A percentile compares a stretch with the other conserved stretches of the same genome.
Conservation (phyloP, 2,329 filamentous ascomycete genomes). For the Clonostachys sp. region DNA sequence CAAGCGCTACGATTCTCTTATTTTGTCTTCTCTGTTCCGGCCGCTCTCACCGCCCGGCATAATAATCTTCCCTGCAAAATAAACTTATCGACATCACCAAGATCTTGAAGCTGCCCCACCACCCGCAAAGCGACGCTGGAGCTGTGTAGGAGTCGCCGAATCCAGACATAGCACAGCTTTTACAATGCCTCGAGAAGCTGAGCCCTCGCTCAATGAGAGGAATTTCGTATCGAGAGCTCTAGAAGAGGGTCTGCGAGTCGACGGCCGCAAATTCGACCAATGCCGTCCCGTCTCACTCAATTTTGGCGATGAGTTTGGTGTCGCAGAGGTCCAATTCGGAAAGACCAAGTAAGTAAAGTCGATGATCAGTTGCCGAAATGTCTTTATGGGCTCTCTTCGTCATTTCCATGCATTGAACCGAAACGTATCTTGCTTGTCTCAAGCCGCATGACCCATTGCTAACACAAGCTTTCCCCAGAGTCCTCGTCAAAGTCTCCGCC, state of each 20-base stretch:
- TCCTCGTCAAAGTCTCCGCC: constrained; percentile 80
- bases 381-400: neutral
- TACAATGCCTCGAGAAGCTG: constrained; percentile 85
- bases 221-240: constrained; percentile 82
- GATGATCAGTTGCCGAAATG: neutral
- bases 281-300: constrained; percentile 72
- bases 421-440: too few relatives aligned
- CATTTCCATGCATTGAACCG: neutral
- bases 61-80: constrained; percentile 21
- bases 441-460: neutral
- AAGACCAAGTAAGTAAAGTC: constrained; percentile 69
- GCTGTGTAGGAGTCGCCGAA: too few relatives aligned
- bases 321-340: constrained; percentile 80
- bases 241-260: constrained; percentile 73
- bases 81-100: too few relatives aligned
- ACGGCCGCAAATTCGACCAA: constrained; percentile 76
- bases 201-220: constrained; percentile 85
- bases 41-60: constrained; percentile 44
- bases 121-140: neutral
- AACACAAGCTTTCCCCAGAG: constrained; percentile 41
- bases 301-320: constrained; percentile 89
- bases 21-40: neutral
- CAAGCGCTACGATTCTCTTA: neutral
- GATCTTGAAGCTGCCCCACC: neutral
- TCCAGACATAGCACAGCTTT: constrained; percentile 2